Evolutionary conservation across 805 yeast species (phyloP), one percentile per base, ranked within the genome.

Genomic region (Suhomyces sp.): DNA sequence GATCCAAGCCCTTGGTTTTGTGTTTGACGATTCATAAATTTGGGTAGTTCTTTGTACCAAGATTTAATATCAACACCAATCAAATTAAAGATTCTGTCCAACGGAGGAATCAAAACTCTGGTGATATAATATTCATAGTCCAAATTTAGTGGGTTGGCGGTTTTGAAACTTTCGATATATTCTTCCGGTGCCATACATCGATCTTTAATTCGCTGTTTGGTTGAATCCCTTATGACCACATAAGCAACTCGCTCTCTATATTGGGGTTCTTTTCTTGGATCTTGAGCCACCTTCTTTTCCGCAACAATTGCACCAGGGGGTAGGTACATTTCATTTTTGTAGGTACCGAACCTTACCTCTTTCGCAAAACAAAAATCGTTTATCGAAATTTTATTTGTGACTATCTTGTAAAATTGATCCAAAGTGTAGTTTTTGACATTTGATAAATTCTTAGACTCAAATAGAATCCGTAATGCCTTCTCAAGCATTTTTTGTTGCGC

Each of bases 291-390:
- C 40, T 71, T 73, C 43, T 74, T 73, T 42, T 74, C 71, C n/a
- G 93, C 83, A 2, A 93, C 72, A 10, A 80, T 70, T 0, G 98
- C 98, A 0, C 98, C 98, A 0, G 98, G 93, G 0, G 98, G 98
- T 2, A 88, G 73, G 33, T 78, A 72, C 10, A 68, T 65, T 20
- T 77, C 83, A 43, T 76, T 79, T 53, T 84, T 84, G 55, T 93
- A 93, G 0, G 82, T 70, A 0, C 98, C 98, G 29, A 88, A 63
- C 37, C 83, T 72, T 3, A 93, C 97, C 48, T 85, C 96, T 51
- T 85, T 86, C 2, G 95, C 90, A 65, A 93, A 93, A 50, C 95
- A 83, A 52, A 88, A 88, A 54, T 93, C 97, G 42, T 81, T 82
- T 10, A 88, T 63, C 0, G 83, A 72, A 1, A 87, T 76, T 17